Evolutionary conservation across 2,329 filamentous ascomycete genomes (phyloP).

Genomic region (Pseudopithomyces chartarum): DNA sequence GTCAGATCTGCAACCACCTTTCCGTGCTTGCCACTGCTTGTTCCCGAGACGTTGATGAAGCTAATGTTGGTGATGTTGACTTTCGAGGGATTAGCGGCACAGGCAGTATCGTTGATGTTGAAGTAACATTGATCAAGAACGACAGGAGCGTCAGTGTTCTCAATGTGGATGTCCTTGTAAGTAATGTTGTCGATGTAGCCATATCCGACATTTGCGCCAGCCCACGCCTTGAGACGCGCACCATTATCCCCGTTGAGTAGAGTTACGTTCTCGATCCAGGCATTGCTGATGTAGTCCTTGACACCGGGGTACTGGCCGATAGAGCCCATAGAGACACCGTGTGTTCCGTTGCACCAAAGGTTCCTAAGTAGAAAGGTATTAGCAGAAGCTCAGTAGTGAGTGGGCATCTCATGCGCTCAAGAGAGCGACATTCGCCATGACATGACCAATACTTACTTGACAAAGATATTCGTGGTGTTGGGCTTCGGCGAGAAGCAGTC

Average conservation of each 20-base stretch:
- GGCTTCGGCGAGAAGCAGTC: conserved; percentile 41
- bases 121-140: conserved; percentile 69
- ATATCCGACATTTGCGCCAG: conserved; percentile 61
- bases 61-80: conserved; percentile 65
- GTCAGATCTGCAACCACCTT: conserved; percentile 60
- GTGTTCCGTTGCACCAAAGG: conserved; percentile 41
- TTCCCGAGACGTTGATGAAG: conserved; percentile 64
- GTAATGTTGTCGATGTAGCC: conserved; percentile 67
- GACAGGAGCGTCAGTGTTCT: conserved; percentile 62
- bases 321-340: conserved; percentile 39
- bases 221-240: conserved; percentile 66
- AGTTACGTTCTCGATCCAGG: conserved; percentile 64
- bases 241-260: conserved; percentile 60
- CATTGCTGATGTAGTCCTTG: conserved; percentile 44
- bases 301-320: conserved; percentile 39
- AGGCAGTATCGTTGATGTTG: conserved; percentile 58
- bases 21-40: conserved; percentile 61
- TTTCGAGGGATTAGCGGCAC: conserved; percentile 58
- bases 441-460: conserved; percentile 15
- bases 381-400: neutral
- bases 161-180: conserved; percentile 64
- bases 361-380: conserved; percentile 14
- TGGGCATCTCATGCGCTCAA: neutral
- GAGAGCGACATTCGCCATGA: neutral
- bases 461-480: conserved; percentile 41